Evolutionary conservation across 2,329 filamentous ascomycete genomes (phyloP).

Genomic region (Alternaria arborescens): DNA sequence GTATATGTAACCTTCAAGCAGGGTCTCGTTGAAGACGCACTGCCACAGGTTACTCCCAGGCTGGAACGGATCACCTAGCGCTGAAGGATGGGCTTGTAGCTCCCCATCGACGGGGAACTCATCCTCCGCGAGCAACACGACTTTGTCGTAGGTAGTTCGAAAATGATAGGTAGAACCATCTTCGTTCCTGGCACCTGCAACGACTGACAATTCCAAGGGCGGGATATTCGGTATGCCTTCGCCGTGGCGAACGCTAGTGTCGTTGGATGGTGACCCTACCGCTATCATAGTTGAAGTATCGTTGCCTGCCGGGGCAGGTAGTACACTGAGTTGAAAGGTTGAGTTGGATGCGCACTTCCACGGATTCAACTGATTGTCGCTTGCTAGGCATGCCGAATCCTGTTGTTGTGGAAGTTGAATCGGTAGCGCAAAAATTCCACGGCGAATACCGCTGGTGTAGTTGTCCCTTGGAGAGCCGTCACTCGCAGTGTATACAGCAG

Average conservation of each 20-base stretch:
- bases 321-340: conserved; percentile 30
- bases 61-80: conserved; percentile 15
- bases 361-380: conserved; percentile 32
- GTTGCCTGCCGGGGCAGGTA: conserved; percentile 21
- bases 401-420: conserved; percentile 33
- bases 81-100: neutral
- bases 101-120: conserved; percentile 17
- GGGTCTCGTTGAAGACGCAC: conserved; percentile 39
- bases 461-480: conserved; percentile 3
- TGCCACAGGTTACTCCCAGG: conserved; percentile 34
- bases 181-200: neutral
- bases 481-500: conserved; percentile 5
- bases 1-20: conserved; percentile 37
- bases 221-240: conserved; percentile 27
- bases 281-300: conserved; percentile 23
- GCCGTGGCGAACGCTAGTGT: conserved; percentile 26
- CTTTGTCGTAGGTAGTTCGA: conserved; percentile 33
- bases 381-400: conserved; percentile 37
- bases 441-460: conserved; percentile 17
- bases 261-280: conserved; percentile 13
- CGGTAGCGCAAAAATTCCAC: conserved; percentile 32
- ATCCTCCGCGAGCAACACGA: conserved; percentile 28
- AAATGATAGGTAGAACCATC: conserved; percentile 33
- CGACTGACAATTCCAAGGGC: conserved; percentile 17
- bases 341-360: conserved; percentile 37